Evolutionary conservation across 345 rosid species (phyloP), one percentile per base, ranked within the genome.

Genomic region (Camelina hispida): DNA sequence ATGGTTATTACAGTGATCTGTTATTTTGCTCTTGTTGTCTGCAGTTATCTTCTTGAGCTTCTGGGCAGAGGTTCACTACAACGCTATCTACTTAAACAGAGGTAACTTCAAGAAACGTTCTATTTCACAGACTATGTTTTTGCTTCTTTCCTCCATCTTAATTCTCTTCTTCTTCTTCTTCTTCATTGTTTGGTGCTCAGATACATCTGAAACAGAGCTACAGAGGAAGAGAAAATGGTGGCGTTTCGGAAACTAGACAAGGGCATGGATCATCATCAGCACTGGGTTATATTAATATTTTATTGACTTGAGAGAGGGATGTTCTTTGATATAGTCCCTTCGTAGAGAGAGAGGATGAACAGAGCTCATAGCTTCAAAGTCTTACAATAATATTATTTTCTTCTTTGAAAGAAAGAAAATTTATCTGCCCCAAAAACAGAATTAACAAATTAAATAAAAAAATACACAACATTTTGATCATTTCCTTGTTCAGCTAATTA

Each of bases 31-130:
- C 35, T 62, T 23, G 17, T 71, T 66, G 16, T 61, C 7, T 87
- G 87, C 90, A 94, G 99, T 64, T 35, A 85, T 94, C 71, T 89
- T 68, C 79, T 65, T 91, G 75, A 94, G 99, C 78, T 94, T 94
- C 64, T 91, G 99, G 99, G 97, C 99, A 55, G 99, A 94, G 78
- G 99, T 94, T 56, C 99, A 94, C 78, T 94, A 94, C 89, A 94
- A 94, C 75, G 83, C 99, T n/a, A 89, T 94, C 75, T 84, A 88
- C 82, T 81, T 85, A 38, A 81, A 82, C 83, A 84, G 78, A 82
- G 96, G 96, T 86, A 71, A 44, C 52, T 20, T 16, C 4, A 16
- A 23, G 18, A 48, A 28, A 34, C 47, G 18, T n/a, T 10, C 10
- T 30, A 35, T 8, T 40, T 51, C 1, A n/a, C 3, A 22, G 2